Evolutionary conservation across 176 grass and related monocot species (phyloP), one percentile per base, ranked within the genome.

Genomic region (Triticum urartu): DNA sequence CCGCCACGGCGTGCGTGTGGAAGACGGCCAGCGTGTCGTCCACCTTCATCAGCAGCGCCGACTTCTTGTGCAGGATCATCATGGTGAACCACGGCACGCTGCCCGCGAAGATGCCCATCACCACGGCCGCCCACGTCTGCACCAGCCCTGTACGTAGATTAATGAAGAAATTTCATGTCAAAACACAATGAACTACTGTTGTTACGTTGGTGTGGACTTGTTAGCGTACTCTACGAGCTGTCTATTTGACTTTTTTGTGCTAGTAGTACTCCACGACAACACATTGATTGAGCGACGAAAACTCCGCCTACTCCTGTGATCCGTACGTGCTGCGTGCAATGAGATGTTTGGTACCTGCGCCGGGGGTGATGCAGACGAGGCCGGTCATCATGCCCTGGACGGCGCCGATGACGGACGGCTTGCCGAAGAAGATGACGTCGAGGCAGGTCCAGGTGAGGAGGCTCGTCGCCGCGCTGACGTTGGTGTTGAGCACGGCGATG

Each of bases 341-440:
- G 66, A 17, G n/a, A 28, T 30, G 68, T 71, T 71, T 13, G 12
- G n/a, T 36, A 97, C 94, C 94, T 90, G 94, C 94, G 48, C 85
- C 94, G 0, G 94, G 94, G 1, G 94, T 97, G 86, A 97, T 97
- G 88, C 94, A 97, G 82, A 97, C 94, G 70, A 97, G 92, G 0
- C 94, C 94, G 0, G 94, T 97, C 87, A 97, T 97, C 94, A 97
- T 97, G 76, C 94, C 94, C 82, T 97, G 94, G 10, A 97, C 88
- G 38, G 94, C 94, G 15, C 94, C 94, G 56, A 97, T 94, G 25
- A 97, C 94, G 17, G 94, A 92, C 4, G 94, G 94, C 76, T 90
- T 94, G 50, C 10, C 26, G 80, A 94, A 94, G 90, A 94, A 92
- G 81, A 94, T 87, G 68, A 92, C 86, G 81, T 97, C 94, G 61